These are phyloP conservation scores for Aspergillus fischeri DNA, from an alignment of 2,329 filamentous ascomycete species.

Conservation along the genomic window DNA sequence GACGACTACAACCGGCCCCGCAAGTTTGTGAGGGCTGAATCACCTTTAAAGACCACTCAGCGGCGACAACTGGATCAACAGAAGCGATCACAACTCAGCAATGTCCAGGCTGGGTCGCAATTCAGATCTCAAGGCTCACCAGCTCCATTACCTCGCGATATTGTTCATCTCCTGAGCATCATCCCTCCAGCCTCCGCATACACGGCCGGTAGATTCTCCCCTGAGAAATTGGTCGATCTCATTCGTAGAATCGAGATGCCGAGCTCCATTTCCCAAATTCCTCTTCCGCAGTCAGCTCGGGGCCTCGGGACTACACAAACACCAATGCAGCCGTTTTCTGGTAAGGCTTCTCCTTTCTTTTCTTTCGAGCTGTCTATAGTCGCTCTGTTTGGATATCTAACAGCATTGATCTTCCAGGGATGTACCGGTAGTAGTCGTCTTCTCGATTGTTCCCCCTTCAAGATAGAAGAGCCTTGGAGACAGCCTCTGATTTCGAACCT, in stretches of 20 bases:
- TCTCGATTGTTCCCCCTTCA: background rate
- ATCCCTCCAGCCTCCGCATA: slow-evolving; percentile 72
- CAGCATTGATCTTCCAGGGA: slow-evolving; percentile 1
- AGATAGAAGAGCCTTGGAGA: background rate
- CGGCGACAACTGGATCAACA: slow-evolving; percentile 80
- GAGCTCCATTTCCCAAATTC: slow-evolving; percentile 42
- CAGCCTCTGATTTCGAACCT: background rate
- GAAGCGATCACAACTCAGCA: slow-evolving; percentile 42
- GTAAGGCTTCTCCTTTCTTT: slow-evolving; percentile 21
- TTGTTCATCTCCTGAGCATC: slow-evolving; percentile 62
- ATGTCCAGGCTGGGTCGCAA: slow-evolving; percentile 23
- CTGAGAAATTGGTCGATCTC: slow-evolving; percentile 68
- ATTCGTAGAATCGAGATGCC: slow-evolving; percentile 66
- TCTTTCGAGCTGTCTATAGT: background rate
- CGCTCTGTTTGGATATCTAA: slow-evolving; percentile 4
- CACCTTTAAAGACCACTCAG: slow-evolving; percentile 85
- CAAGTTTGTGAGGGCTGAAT: slow-evolving; percentile 84
- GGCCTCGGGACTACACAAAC: slow-evolving; percentile 25
- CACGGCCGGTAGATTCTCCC: slow-evolving; percentile 64
- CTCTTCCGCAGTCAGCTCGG: slow-evolving; percentile 30
- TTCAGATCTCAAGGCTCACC: slow-evolving; percentile 53
- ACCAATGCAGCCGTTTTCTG: slow-evolving; percentile 27
- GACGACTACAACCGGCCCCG: slow-evolving; percentile 70
- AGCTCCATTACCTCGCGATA: slow-evolving; percentile 67
- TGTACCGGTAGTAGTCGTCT: slow-evolving; percentile 2